Evolutionary conservation across 2,329 filamentous ascomycete genomes (phyloP), one percentile per base, ranked within the genome.

Genomic region (Neofusicoccum laricinum): DNA sequence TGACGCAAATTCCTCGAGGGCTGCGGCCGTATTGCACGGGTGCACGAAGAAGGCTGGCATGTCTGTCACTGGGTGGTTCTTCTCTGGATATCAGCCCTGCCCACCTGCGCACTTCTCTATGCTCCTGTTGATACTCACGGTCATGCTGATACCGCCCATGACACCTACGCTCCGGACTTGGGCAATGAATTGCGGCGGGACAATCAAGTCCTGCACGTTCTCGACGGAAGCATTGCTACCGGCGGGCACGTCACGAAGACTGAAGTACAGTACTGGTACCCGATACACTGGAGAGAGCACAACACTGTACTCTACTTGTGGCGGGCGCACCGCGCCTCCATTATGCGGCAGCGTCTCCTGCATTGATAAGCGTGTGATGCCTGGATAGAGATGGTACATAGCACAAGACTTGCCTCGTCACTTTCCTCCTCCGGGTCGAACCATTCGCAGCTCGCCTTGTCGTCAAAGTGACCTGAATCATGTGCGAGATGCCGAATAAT

Each of bases 41-140:
- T 99, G 95, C 70, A 98, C 85, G 77, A 97, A 97, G 77, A 94
- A 97, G 57, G 88, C 86, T 45, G 93, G 92, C 65, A 88, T 77
- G 61, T 90, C 90, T 65, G 88, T 91, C 65, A 91, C 78, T 61
- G 95, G 94, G 82, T 98, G 93, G 77, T 96, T 88, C 87, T 94
- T 61, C 19, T 21, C 41, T 32, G 41, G 53, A 17, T 17, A 53
- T 59, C 40, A 64, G 55, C 55, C 25, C 30, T 25, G 30, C 41
- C 15, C 36, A n/a, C 10, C 25, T 21, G 49, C 49, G 30, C 21
- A 25, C 21, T 45, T 10, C 21, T 19, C 17, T 30, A 12, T 32
- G 21, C 17, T 34, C 36, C 10, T 34, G 7, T 43, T 38, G 30
- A 38, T 34, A 68, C 73, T 65, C 65, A 78, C 77, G 14, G 72